Percentiles rank a stretch among this genome's conserved stretches.
These are phyloP conservation scores for Cenchrus americanus DNA, from an alignment of 176 grass and related monocot genomes.

Conservation along the genomic window DNA sequence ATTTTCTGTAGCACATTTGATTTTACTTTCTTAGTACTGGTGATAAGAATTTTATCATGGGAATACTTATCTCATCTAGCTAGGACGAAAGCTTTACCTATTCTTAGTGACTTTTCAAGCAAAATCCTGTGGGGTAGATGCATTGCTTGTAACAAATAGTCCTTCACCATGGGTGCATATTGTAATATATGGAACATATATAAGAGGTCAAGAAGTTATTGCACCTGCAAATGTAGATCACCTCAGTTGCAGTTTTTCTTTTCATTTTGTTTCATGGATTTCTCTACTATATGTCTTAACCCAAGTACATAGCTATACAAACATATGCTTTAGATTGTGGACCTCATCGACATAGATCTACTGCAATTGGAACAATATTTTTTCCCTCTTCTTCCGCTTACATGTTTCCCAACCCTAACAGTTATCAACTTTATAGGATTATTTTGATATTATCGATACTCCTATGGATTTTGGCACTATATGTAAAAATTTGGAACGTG, in stretches of 20 bases:
- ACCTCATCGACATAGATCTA: background rate
- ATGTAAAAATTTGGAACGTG: slow-evolving; percentile 73
- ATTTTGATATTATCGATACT: slow-evolving; percentile 95
- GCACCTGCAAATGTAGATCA: slow-evolving; percentile 9
- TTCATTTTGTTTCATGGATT: background rate
- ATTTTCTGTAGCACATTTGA: background rate
- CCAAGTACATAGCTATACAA: slow-evolving; percentile 3
- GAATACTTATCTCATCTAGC: background rate
- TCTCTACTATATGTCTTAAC: background rate
- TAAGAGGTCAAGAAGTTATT: slow-evolving; percentile 20
- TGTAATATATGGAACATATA: slow-evolving; percentile 18
- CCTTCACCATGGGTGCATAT: background rate
- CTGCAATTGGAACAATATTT: slow-evolving; percentile 23
- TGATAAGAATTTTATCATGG: background rate
- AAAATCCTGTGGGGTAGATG: background rate
- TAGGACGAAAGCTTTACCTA: slow-evolving; percentile 1
- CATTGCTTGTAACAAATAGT: slow-evolving; percentile 11
- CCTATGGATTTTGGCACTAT: slow-evolving; percentile 99
- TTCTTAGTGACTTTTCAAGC: slow-evolving; percentile 1
- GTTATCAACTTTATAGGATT: slow-evolving; percentile 62
- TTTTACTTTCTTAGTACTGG: slow-evolving; percentile 23
- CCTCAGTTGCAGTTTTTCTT: background rate
- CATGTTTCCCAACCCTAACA: slow-evolving; percentile 17
- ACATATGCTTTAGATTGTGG: background rate
- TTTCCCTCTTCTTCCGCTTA: background rate